Conservation (phyloP, 768 basidiomycete genomes). For the Butyriboletus loyo region DNA sequence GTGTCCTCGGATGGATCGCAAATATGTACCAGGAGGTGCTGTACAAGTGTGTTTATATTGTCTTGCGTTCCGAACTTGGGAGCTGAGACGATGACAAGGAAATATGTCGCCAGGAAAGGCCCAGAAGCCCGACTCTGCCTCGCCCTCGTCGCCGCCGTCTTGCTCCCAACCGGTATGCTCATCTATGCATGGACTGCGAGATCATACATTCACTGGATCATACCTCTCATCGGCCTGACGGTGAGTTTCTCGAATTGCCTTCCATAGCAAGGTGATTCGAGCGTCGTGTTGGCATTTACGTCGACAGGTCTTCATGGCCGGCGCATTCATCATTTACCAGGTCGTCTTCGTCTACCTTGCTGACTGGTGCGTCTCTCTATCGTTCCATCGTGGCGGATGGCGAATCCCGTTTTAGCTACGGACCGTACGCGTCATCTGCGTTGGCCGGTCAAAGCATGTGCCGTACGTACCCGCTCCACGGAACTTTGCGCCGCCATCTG, state of each 20-base stretch:
- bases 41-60: conserved; percentile 40
- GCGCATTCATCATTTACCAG: conserved; percentile 54
- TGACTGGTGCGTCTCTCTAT: conserved; percentile 46
- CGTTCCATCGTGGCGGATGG: background rate
- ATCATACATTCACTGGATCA: conserved; percentile 57
- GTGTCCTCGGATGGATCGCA: conserved; percentile 44
- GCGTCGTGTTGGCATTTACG: conserved; percentile 1
- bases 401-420: conserved; percentile 36
- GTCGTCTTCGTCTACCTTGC: conserved; percentile 60
- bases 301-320: conserved; percentile 47
- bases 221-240: conserved; percentile 27
- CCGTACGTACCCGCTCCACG: conserved; percentile 34
- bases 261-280: background rate
- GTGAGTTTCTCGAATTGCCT: conserved; percentile 5
- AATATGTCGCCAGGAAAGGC: conserved; percentile 32
- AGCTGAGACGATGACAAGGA: conserved; percentile 15
- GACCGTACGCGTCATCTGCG: conserved; percentile 65
- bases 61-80: background rate
- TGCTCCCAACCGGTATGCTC: conserved; percentile 62
- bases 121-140: conserved; percentile 61
- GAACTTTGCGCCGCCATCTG: background rate
- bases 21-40: conserved; percentile 49
- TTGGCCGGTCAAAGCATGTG: conserved; percentile 64
- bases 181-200: conserved; percentile 71
- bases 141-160: conserved; percentile 51